Conservation (phyloP, 2,329 filamentous ascomycete genomes). For the Alternaria incomplexa region DNA sequence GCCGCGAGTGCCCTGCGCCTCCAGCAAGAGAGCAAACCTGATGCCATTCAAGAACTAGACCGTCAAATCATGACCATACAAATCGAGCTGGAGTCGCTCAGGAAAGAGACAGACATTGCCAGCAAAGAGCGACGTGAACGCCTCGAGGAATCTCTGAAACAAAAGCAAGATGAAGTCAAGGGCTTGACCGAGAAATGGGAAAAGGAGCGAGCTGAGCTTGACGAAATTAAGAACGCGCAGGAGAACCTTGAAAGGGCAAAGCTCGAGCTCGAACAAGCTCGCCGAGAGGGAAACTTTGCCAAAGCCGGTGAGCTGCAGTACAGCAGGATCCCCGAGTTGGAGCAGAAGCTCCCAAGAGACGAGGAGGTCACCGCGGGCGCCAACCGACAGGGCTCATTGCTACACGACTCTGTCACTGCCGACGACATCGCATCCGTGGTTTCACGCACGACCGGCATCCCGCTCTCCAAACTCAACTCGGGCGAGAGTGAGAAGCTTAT, state of each 20-base stretch:
- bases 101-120: constrained; percentile 90
- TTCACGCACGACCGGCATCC: constrained; percentile 89
- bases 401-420: constrained; percentile 93
- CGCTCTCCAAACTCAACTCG: constrained; percentile 87
- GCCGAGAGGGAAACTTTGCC: constrained; percentile 85
- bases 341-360: constrained; percentile 80
- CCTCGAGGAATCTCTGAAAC: constrained; percentile 76
- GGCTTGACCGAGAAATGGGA: constrained; percentile 85
- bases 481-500: constrained; percentile 95
- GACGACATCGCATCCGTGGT: constrained; percentile 95
- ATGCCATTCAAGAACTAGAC: constrained; percentile 89
- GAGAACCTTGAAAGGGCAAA: constrained; percentile 86
- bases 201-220: constrained; percentile 83
- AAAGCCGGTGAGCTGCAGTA: constrained; percentile 92
- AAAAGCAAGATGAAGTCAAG: constrained; percentile 77
- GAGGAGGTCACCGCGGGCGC: constrained; percentile 50
- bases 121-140: constrained; percentile 88
- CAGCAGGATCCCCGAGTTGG: constrained; percentile 80
- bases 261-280: constrained; percentile 84
- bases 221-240: constrained; percentile 84
- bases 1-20: constrained; percentile 87
- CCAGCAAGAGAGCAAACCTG: constrained; percentile 96
- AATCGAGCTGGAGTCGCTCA: constrained; percentile 91
- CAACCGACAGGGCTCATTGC: constrained; percentile 62
- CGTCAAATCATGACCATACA: constrained; percentile 97